These are phyloP conservation scores for Przewalskia tangutica DNA, from an alignment of 257 asterid genomes.

Conservation along the genomic window DNA sequence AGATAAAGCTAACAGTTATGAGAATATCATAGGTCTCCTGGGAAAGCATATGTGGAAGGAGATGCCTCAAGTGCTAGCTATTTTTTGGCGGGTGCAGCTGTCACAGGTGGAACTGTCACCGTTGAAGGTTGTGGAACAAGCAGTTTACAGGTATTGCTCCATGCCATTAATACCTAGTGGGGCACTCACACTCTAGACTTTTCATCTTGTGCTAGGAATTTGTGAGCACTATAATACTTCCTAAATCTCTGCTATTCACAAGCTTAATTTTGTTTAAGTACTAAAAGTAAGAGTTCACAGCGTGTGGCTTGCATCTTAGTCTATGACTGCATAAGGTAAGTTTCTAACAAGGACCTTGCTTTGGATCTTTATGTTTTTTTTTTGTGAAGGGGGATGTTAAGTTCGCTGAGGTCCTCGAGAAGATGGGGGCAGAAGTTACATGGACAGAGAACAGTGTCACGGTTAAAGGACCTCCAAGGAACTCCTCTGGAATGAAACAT, in stretches of 20 bases:
- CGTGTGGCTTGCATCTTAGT: not conserved
- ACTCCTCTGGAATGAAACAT: constrained; percentile 55
- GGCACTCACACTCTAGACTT: not conserved
- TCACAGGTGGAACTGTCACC: constrained; percentile 84
- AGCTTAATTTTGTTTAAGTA: not conserved
- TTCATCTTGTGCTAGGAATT: not conserved
- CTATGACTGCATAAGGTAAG: not conserved
- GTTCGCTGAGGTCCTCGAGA: constrained; percentile 93
- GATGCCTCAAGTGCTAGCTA: constrained; percentile 99
- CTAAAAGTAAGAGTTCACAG: not conserved
- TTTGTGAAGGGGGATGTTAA: constrained; percentile 77
- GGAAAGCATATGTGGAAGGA: constrained; percentile 93
- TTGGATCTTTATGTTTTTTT: not conserved
- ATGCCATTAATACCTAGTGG: not conserved
- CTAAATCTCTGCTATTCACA: not conserved
- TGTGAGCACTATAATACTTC: not conserved
- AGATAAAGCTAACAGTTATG: not conserved
- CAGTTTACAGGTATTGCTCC: constrained; percentile 78
- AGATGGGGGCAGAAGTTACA: constrained; percentile 88
- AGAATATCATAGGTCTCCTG: constrained; percentile 63
- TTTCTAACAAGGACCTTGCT: not conserved
- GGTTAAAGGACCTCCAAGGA: constrained; percentile 75
- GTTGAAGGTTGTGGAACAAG: constrained; percentile 99
- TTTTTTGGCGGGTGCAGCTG: constrained; percentile 98
- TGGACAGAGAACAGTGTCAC: constrained; percentile 97